Evolutionary conservation across 208 protist species (phyloP), one percentile per base, ranked within the genome.

Genomic region (Lotmaria passim): DNA sequence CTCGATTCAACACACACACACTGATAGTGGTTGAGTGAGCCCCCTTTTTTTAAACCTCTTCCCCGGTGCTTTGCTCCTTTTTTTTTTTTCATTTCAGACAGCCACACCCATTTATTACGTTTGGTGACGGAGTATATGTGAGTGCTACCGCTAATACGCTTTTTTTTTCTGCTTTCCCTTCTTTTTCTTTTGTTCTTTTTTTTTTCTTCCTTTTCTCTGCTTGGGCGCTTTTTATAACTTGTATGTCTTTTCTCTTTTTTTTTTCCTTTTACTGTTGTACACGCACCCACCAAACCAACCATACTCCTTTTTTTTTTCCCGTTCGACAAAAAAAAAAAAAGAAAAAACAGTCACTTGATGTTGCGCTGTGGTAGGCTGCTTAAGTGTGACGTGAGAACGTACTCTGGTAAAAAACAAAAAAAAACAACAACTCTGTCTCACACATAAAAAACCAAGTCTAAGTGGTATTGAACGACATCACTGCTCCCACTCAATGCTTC

Each of bases 141-240:
- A 59, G 26, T 52, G 65, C 17, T 12, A 26, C 51, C n/a, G n/a
- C n/a, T 58, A 31, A 34, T 23, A 14, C 23, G 46, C 31, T 31
- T 41, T 34, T 47, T 38, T 23, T 50, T 47, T 43, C 39, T 46
- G 41, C 53, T 12, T 63, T 43, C 12, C 30, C 24, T 50, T 44
- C 39, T 65, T 67, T 52, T n/a, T 75, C 5, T 66, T 53, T 44
- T 15, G 1, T 60, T 46, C 50, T 38, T 69, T 69, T 72, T 61
- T 44, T 31, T 43, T 24, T 44, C 51, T 21, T 39, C 23, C 21
- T 60, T 7, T 19, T 57, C 57, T 58, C 7, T 69, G 23, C 31
- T 75, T n/a, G 12, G 38, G n/a, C n/a, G n/a, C n/a, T 68, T 47
- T 23, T 17, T 69, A 26, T 53, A 11, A 43, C 7, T 21, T 47